These are phyloP conservation scores for Calonectria pteridis DNA, from an alignment of 2,329 filamentous ascomycete species.

Conservation along the genomic window DNA sequence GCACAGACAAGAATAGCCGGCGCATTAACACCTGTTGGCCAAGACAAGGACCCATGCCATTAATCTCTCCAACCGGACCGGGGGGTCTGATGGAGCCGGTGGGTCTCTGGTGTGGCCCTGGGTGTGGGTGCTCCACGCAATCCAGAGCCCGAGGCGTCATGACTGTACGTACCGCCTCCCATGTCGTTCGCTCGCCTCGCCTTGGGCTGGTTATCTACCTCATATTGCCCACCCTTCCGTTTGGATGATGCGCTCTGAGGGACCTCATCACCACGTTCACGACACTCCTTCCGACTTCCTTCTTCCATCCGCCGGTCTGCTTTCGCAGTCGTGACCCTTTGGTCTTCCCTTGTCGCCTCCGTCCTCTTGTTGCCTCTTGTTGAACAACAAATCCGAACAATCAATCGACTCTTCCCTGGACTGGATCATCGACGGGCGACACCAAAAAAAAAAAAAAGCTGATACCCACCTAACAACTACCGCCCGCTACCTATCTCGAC, in stretches of 20 bases:
- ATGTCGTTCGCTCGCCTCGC: conserved; percentile 42
- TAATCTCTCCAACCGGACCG: conserved; percentile 49
- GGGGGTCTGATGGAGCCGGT: conserved; percentile 50
- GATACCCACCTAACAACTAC: conserved; percentile 21
- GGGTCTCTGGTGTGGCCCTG: conserved; percentile 39
- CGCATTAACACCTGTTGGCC: conserved; percentile 52
- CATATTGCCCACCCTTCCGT: conserved; percentile 35
- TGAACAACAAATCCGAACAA: conserved; percentile 24
- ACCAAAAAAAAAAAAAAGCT: conserved; percentile 9
- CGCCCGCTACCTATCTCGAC: conserved; percentile 51
- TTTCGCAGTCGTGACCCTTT: conserved; percentile 43
- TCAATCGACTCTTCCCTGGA: conserved; percentile 26
- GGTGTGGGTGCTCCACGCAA: conserved; percentile 54
- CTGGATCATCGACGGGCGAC: conserved; percentile 30
- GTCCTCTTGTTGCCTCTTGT: conserved; percentile 26
- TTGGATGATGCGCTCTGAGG: conserved; percentile 37
- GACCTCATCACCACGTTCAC: conserved; percentile 49
- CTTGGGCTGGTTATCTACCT: conserved; percentile 45
- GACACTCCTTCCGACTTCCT: conserved; percentile 54
- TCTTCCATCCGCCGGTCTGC: conserved; percentile 33
- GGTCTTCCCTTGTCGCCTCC: conserved; percentile 43
- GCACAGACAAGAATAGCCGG: conserved; percentile 60
- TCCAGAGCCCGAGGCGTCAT: conserved; percentile 47
- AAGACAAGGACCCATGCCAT: conserved; percentile 51
- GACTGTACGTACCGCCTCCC: conserved; percentile 39